These are phyloP conservation scores for Solanum piurae DNA, from an alignment of 257 asterid genomes.

Conservation along the genomic window DNA sequence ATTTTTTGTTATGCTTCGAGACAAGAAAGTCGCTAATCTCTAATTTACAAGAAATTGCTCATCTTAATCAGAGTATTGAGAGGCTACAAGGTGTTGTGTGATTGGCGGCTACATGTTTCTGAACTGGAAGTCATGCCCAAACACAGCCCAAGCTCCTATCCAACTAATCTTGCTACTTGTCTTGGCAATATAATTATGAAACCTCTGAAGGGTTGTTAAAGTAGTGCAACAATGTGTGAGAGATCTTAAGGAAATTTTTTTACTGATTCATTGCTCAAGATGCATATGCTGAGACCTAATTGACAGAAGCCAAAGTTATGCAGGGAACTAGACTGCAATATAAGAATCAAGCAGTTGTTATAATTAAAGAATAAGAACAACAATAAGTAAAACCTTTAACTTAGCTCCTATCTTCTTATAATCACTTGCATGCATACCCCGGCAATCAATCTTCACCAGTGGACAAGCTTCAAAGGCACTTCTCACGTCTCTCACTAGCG, in stretches of 20 bases:
- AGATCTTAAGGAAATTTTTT: not conserved
- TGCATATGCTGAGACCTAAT: not conserved
- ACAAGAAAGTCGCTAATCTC: not conserved
- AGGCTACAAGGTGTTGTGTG: not conserved
- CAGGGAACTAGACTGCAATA: not conserved
- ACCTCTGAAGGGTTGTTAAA: not conserved
- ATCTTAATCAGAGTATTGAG: not conserved
- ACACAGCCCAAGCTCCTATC: not conserved
- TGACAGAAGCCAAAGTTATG: not conserved
- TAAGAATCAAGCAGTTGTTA: not conserved
- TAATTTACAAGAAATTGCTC: not conserved
- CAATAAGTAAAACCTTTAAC: slow-evolving; percentile 48
- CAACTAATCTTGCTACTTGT: not conserved
- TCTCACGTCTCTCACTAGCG: slow-evolving; percentile 77
- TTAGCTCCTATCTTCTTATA: slow-evolving; percentile 95
- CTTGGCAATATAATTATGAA: not conserved
- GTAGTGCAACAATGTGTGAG: not conserved
- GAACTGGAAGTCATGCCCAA: not conserved
- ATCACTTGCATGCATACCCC: slow-evolving; percentile 87
- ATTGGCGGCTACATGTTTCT: not conserved
- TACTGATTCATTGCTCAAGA: not conserved
- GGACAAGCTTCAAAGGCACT: slow-evolving; percentile 81
- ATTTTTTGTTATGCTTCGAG: not conserved
- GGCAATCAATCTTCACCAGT: slow-evolving; percentile 83
- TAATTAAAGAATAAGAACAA: not conserved